phyloP scores from a whole-genome alignment of 73 alveolate genomes.

The Paramecium biaurelia region DNA sequence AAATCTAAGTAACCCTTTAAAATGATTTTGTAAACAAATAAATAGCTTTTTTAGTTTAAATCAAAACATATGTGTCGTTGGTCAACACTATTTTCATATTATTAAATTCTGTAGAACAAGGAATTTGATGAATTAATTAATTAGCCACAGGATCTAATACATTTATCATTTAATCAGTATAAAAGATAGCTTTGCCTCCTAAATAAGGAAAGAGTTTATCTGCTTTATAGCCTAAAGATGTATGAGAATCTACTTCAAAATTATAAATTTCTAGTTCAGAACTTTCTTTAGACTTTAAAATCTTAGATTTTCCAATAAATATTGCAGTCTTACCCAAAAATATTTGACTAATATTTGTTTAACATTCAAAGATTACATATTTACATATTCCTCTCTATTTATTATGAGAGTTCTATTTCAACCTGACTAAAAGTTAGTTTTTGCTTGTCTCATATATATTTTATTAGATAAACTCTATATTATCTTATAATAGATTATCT shows the following conservation, averaged over 20 bases:
- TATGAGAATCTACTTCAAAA: conserved; percentile 51
- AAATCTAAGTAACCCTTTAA: conserved; percentile 73
- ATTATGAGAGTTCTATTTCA: conserved; percentile 10
- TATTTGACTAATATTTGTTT: neutral
- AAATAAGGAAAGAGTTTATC: neutral
- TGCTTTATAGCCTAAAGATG: neutral
- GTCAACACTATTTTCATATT: neutral
- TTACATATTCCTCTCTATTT: neutral
- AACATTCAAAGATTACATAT: neutral
- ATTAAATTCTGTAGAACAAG: neutral
- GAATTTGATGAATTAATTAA: neutral
- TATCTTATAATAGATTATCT: conserved; percentile 65
- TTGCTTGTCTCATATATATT: conserved; percentile 54
- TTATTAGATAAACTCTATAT: conserved; percentile 68
- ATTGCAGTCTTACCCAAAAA: conserved; percentile 58
- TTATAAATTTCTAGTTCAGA: conserved; percentile 56
- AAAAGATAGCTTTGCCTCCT: conserved; percentile 22
- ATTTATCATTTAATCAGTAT: neutral
- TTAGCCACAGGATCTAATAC: neutral
- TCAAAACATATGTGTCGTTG: conserved; percentile 70
- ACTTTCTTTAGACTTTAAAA: conserved; percentile 53
- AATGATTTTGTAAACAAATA: conserved; percentile 83
- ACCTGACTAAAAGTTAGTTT: conserved; percentile 40
- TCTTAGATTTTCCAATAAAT: conserved; percentile 54
- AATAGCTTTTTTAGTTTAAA: conserved; percentile 79